Percentiles rank a stretch among this genome's conserved stretches.
phyloP scores from a whole-genome alignment of 345 rosid species.

The Murraya paniculata region DNA sequence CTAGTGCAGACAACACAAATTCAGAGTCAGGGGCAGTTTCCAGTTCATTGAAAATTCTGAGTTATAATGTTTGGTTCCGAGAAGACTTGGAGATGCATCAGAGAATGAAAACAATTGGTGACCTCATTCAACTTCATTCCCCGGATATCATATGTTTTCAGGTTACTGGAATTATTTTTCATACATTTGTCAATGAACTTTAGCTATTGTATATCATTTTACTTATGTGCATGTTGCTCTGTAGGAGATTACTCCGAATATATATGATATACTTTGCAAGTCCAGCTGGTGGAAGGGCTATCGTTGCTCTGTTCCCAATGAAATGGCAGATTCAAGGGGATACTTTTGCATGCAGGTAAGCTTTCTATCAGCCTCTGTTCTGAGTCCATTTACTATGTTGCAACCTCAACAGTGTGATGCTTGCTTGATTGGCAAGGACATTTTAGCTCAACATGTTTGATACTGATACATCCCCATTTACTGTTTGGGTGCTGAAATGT shows the following conservation, averaged over 20 bases:
- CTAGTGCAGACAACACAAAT: neutral
- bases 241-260: slow-evolving; percentile 84
- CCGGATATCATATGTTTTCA: slow-evolving; percentile 91
- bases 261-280: slow-evolving; percentile 55
- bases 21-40: slow-evolving; percentile 36
- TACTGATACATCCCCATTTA: neutral
- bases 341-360: slow-evolving; percentile 89
- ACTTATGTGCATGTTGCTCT: neutral
- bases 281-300: slow-evolving; percentile 90
- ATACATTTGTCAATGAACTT: neutral
- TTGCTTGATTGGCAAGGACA: neutral
- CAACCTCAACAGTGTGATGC: neutral
- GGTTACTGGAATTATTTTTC: slow-evolving; percentile 36
- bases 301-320: slow-evolving; percentile 56
- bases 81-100: slow-evolving; percentile 77
- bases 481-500: neutral
- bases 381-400: neutral
- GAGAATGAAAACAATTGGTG: slow-evolving; percentile 85
- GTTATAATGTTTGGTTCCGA: slow-evolving; percentile 96
- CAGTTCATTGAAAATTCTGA: slow-evolving; percentile 64
- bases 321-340: slow-evolving; percentile 37
- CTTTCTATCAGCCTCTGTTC: neutral
- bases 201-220: slow-evolving; percentile 9
- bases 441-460: neutral
- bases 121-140: slow-evolving; percentile 68